Evolutionary conservation across 352 stramenopile species (phyloP).

Genomic region (Phytophthora ramorum): DNA sequence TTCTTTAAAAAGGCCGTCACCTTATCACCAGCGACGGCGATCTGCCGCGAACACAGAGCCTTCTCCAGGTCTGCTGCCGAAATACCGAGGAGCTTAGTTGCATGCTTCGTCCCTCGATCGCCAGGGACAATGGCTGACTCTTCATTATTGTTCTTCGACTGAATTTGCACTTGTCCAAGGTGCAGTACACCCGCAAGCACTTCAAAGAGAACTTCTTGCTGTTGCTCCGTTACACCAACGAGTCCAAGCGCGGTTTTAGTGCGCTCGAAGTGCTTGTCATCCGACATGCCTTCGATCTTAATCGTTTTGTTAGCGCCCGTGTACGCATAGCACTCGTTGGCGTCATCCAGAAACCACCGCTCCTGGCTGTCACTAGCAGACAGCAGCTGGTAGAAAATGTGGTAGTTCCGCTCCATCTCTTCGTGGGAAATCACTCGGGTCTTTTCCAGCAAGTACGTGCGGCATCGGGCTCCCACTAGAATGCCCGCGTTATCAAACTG

Average conservation of each 20-base stretch:
- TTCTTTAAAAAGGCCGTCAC: constrained; percentile 83
- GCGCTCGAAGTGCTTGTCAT: constrained; percentile 72
- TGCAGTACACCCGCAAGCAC: constrained; percentile 94
- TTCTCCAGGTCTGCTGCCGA: constrained; percentile 61
- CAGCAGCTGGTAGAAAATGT: constrained; percentile 84
- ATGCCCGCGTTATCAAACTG: constrained; percentile 86
- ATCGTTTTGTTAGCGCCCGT: constrained; percentile 60
- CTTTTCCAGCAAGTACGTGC: constrained; percentile 95
- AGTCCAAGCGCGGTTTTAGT: constrained; percentile 70
- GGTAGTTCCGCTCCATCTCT: constrained; percentile 76
- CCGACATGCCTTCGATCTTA: constrained; percentile 80
- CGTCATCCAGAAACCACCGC: constrained; percentile 60
- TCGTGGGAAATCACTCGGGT: constrained; percentile 85
- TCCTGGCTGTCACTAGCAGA: constrained; percentile 36
- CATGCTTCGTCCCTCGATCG: constrained; percentile 45
- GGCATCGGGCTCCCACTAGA: constrained; percentile 77
- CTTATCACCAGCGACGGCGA: constrained; percentile 79
- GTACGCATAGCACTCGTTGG: constrained; percentile 62
- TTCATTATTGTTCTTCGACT: constrained; percentile 79
- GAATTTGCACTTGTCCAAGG: constrained; percentile 95
- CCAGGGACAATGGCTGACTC: constrained; percentile 55
- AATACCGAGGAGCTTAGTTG: constrained; percentile 66
- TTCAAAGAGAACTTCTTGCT: constrained; percentile 71
- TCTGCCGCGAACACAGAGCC: constrained; percentile 78
- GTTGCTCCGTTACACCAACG: constrained; percentile 65